phyloP scores from a whole-genome alignment of 306 rosid species.

The Macrotyloma uniflorum region DNA sequence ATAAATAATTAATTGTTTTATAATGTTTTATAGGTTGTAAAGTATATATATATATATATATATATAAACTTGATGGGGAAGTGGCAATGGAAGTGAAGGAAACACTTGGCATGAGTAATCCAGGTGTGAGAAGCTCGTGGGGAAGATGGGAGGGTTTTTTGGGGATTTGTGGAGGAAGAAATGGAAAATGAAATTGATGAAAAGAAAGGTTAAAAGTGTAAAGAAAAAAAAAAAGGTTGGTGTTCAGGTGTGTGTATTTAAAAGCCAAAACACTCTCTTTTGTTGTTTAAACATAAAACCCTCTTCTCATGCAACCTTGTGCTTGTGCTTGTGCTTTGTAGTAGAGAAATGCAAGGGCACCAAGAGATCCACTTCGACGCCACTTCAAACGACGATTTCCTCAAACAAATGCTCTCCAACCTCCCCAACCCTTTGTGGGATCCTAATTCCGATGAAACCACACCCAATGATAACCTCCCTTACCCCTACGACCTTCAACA shows the following conservation, averaged over 20 bases:
- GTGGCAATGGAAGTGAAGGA: not conserved
- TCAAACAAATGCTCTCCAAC: conserved; percentile 85
- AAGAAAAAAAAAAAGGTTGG: not conserved
- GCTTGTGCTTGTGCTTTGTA: too few relatives aligned
- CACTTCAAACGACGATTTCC: conserved; percentile 78
- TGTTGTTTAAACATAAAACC: too few relatives aligned
- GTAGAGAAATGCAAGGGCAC: conserved; percentile 66
- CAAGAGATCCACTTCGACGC: conserved; percentile 54
- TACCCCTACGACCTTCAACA: conserved; percentile 63
- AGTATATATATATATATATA: too few relatives aligned
- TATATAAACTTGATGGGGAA: too few relatives aligned
- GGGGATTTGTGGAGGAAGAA: not conserved
- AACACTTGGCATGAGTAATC: not conserved
- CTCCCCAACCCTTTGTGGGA: conserved; percentile 67
- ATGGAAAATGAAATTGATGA: not conserved
- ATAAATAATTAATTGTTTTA: too few relatives aligned
- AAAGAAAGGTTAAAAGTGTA: not conserved
- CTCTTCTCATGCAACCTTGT: conserved; percentile 52
- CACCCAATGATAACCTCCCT: conserved; percentile 38
- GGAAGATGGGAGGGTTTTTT: not conserved
- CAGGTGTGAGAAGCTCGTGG: conserved; percentile 21
- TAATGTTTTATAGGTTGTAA: too few relatives aligned
- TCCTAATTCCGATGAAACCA: conserved; percentile 40
- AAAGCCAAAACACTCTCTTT: not conserved
- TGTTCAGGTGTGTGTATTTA: not conserved